Evolutionary conservation across 352 stramenopile genomes (phyloP).

Genomic region (Stephanocyclus meneghinianus): DNA sequence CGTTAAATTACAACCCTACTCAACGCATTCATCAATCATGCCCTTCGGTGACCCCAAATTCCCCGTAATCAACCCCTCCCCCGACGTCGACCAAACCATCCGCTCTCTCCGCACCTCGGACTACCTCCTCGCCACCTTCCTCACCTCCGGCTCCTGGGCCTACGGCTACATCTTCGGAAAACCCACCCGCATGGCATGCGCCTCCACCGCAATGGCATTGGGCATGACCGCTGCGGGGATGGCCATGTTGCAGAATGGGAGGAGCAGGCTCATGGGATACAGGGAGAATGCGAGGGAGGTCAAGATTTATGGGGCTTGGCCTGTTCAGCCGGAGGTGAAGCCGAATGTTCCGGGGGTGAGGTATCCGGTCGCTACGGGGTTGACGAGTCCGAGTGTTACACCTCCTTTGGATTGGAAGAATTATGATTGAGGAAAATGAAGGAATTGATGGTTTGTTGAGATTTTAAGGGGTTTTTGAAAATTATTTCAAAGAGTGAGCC

Average conservation of each 20-base stretch:
- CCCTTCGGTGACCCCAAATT: constrained; percentile 51
- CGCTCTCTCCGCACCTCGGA: constrained; percentile 51
- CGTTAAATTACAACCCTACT: not conserved
- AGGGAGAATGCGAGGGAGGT: constrained; percentile 74
- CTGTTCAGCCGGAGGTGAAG: constrained; percentile 37
- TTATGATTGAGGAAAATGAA: constrained; percentile 44
- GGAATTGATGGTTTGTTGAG: not conserved
- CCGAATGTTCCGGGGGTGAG: constrained; percentile 16
- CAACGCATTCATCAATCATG: constrained; percentile 29
- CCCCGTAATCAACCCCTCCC: constrained; percentile 45
- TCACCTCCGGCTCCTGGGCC: constrained; percentile 60
- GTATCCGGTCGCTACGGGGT: constrained; percentile 55
- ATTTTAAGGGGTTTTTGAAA: not conserved
- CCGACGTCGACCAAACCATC: constrained; percentile 52
- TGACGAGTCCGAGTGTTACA: constrained; percentile 29
- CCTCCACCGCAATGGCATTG: constrained; percentile 62
- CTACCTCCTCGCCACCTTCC: constrained; percentile 47
- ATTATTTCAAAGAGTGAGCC: too few relatives aligned
- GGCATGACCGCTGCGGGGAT: constrained; percentile 74
- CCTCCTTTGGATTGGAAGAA: constrained; percentile 65
- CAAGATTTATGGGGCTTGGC: constrained; percentile 59
- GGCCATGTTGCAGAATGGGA: constrained; percentile 67
- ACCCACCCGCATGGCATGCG: constrained; percentile 64
- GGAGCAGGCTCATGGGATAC: constrained; percentile 66
- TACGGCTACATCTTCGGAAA: constrained; percentile 81